Evolutionary conservation across 306 rosid species (phyloP), one percentile per base, ranked within the genome.

Genomic region (Geum urbanum): DNA sequence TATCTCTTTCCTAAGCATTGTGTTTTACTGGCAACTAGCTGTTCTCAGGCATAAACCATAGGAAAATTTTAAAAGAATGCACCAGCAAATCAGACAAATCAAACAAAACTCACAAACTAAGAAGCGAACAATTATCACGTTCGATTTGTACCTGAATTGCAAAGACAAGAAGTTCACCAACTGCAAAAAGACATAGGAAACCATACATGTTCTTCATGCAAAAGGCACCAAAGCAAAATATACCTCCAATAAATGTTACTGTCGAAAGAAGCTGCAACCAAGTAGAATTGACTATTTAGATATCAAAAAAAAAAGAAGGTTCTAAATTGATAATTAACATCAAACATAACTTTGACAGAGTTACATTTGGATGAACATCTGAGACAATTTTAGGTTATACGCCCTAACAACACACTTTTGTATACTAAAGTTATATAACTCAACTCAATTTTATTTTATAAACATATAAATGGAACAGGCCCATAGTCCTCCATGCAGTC

Each of bases 111-210:
- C 37, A 32, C 37, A 32, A 32, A 32, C 37, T 32, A 32, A 32
- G 37, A 32, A 32, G 37, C 37, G 37, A 32, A 32, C 37, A 32
- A 3, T 32, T 32, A 32, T 32, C 8, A 22, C 45, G 44, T 45
- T 43, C 66, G 44, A 68, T 66, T 66, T 41, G 39, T 88, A 92
- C 96, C 96, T 86, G 96, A 72, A 81, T 81, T 67, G 96, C 87
- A 82, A 90, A 92, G 83, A 88, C 73, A 63, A 90, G 76, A 22
- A 92, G 74, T 83, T 92, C 91, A 46, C 98, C 98, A 13, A 88
- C 44, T 22, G 95, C 67, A 65, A 88, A 92, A 64, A 92, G 71
- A 57, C 53, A 88, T 41, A 92, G 74, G 81, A 92, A 92, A 75
- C 74, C 91, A 73, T 86, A 86, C 92, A 86, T 82, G 82, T 73